A percentile compares a stretch with the other conserved stretches of the same genome.
phyloP scores from a whole-genome alignment of 75 land plant species.

The Gnetum montanum region DNA sequence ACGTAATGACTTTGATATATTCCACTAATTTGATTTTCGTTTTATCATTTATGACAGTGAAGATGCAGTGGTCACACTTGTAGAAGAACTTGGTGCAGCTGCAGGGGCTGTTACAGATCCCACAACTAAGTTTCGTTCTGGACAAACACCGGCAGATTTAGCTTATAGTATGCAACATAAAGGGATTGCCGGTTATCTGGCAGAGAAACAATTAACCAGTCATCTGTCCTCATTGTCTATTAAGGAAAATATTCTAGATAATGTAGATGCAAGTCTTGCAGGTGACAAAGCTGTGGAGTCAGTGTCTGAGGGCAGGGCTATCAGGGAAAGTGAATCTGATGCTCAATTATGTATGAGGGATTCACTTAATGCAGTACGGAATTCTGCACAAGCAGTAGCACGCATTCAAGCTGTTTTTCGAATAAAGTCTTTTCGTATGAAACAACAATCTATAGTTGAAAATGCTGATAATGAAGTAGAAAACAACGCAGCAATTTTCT shows the following conservation, averaged over 20 bases:
- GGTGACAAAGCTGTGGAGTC: conserved; percentile 31
- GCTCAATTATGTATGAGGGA: conserved; percentile 38
- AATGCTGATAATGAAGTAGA: conserved; percentile 54
- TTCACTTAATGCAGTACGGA: conserved; percentile 74
- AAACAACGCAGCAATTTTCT: conserved; percentile 39
- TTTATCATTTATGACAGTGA: conserved; percentile 31
- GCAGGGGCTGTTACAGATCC: conserved; percentile 83
- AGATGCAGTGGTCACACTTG: conserved; percentile 51
- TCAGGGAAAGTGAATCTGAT: conserved; percentile 14
- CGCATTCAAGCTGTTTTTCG: conserved; percentile 76
- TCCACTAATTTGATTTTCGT: too few relatives aligned
- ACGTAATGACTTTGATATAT: too few relatives aligned
- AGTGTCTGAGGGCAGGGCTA: conserved; percentile 26
- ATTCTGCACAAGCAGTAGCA: conserved; percentile 87
- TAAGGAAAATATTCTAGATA: conserved; percentile 20
- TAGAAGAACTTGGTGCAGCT: conserved; percentile 54
- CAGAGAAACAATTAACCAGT: conserved; percentile 54
- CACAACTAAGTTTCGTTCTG: conserved; percentile 47
- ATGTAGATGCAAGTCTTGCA: conserved; percentile 11
- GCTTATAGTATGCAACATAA: conserved; percentile 66
- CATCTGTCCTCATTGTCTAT: conserved; percentile 48
- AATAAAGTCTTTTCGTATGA: conserved; percentile 62
- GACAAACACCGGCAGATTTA: conserved; percentile 75
- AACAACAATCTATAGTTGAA: conserved; percentile 28
- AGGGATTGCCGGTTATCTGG: conserved; percentile 85